Percentiles rank a stretch among this genome's conserved stretches.
These are phyloP conservation scores for Euphorbia schlechtendalii DNA, from an alignment of 441 rosid genomes.

Conservation along the genomic window DNA sequence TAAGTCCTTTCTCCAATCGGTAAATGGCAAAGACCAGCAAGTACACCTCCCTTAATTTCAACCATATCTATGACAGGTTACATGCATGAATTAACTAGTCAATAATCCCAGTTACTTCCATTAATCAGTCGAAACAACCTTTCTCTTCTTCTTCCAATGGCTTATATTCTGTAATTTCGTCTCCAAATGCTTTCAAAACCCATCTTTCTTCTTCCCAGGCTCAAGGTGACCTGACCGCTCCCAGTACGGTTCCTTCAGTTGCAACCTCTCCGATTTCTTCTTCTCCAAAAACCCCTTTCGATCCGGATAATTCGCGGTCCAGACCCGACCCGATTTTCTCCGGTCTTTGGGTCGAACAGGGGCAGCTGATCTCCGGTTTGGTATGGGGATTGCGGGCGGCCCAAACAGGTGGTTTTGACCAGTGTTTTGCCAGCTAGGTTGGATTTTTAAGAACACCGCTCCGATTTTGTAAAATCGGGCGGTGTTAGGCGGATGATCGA, in stretches of 20 bases:
- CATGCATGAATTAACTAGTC: conserved; percentile 31
- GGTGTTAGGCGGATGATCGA: too few species aligned
- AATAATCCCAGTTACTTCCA: conserved; percentile 15
- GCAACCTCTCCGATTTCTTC: too few species aligned
- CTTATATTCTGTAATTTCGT: conserved; percentile 31
- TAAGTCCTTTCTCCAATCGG: conserved; percentile 17
- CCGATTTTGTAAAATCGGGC: too few species aligned
- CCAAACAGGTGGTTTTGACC: too few species aligned
- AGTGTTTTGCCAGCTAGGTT: too few species aligned
- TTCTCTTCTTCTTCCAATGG: conserved; percentile 17
- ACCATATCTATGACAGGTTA: conserved; percentile 62
- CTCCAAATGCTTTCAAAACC: conserved; percentile 22
- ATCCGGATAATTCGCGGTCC: conserved; percentile 16
- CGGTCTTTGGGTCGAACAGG: conserved; percentile 63
- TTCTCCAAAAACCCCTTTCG: too few species aligned
- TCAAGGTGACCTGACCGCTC: conserved; percentile 65
- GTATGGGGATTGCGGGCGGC: too few species aligned
- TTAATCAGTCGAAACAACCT: conserved; percentile 11
- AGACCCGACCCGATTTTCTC: conserved; percentile 46
- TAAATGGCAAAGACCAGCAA: conserved; percentile 84
- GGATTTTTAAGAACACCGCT: too few species aligned
- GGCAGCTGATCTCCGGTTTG: too few species aligned
- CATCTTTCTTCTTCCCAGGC: conserved; percentile 24
- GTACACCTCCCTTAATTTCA: conserved; percentile 63
- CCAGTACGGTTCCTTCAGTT: conserved; percentile 26